Conservation (phyloP, 768 basidiomycete genomes). For the Russula dissimulans region DNA sequence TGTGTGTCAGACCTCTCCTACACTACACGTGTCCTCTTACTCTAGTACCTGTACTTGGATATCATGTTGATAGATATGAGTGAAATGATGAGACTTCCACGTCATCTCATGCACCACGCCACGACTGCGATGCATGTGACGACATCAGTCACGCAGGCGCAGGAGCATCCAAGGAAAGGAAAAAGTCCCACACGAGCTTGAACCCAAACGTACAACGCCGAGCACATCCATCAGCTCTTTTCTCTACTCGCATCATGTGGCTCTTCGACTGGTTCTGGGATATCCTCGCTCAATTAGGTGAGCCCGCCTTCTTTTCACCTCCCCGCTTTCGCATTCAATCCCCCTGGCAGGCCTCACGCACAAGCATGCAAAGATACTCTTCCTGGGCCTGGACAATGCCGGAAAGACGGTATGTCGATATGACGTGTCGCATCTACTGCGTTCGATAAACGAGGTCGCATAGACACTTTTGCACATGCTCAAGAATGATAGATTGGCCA, state of each 20-base stretch:
- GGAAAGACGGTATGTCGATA: conserved; percentile 80
- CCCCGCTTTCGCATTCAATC: background rate
- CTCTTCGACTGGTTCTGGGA: conserved; percentile 97
- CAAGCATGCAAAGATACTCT: conserved; percentile 99
- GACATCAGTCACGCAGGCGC: background rate
- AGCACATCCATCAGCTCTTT: background rate
- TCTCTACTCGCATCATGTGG: conserved; percentile 48
- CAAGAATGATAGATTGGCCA: conserved; percentile 97
- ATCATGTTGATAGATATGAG: background rate
- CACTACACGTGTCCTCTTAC: conserved; percentile 25
- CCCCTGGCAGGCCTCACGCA: conserved; percentile 61
- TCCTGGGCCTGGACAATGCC: conserved; percentile 97
- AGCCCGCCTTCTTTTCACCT: conserved; percentile 18
- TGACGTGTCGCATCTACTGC: background rate
- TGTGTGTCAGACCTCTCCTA: conserved; percentile 57
- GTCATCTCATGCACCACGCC: background rate
- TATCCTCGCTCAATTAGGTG: conserved; percentile 87
- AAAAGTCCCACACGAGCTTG: background rate
- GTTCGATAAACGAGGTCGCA: background rate
- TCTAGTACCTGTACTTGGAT: background rate
- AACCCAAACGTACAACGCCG: conserved; percentile 3
- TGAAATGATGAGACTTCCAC: background rate
- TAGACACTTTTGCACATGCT: conserved; percentile 98
- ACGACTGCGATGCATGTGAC: background rate
- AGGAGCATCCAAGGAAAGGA: too few species aligned